A percentile compares a stretch with the other conserved stretches of the same genome.
Conservation (phyloP, 1,284 basidiomycete species). For the Sporisorium reilianum region DNA sequence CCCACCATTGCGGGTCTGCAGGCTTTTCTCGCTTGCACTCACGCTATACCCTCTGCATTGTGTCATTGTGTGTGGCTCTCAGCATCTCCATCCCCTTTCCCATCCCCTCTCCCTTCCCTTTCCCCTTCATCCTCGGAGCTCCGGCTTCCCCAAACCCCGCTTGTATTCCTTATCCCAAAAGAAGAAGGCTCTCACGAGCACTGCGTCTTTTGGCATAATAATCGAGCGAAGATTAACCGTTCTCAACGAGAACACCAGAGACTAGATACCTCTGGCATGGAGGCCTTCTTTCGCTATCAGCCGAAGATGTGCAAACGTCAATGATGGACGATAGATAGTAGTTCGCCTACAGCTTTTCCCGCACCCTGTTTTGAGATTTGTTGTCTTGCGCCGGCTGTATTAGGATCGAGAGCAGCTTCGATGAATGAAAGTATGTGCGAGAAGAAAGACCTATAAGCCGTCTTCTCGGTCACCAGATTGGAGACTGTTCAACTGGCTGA, state of each 20-base stretch:
- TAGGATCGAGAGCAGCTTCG: too few species aligned
- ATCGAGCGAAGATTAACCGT: conserved; percentile 55
- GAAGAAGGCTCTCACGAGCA: conserved; percentile 41
- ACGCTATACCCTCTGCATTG: conserved; percentile 5
- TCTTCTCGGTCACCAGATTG: not conserved
- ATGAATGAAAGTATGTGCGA: conserved; percentile 1
- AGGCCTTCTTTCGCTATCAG: conserved; percentile 59
- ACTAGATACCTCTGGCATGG: conserved; percentile 52
- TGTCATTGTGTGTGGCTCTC: conserved; percentile 5
- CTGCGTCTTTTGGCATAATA: conserved; percentile 54
- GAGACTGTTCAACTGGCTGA: not conserved
- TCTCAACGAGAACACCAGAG: conserved; percentile 35
- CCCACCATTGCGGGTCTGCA: not conserved
- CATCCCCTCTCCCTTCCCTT: not conserved
- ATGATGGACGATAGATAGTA: conserved; percentile 61
- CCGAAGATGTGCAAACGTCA: conserved; percentile 44
- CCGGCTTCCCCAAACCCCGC: conserved; percentile 22
- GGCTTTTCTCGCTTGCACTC: not conserved
- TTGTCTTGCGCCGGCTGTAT: not conserved
- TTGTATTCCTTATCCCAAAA: conserved; percentile 58
- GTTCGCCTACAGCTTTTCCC: conserved; percentile 35
- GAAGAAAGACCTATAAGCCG: conserved; percentile 7
- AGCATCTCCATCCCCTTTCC: not conserved
- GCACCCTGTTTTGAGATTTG: not conserved
- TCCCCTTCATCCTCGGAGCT: conserved; percentile 1